Conservation (phyloP, 805 yeast species). For the Metschnikowia peoriensis region DNA sequence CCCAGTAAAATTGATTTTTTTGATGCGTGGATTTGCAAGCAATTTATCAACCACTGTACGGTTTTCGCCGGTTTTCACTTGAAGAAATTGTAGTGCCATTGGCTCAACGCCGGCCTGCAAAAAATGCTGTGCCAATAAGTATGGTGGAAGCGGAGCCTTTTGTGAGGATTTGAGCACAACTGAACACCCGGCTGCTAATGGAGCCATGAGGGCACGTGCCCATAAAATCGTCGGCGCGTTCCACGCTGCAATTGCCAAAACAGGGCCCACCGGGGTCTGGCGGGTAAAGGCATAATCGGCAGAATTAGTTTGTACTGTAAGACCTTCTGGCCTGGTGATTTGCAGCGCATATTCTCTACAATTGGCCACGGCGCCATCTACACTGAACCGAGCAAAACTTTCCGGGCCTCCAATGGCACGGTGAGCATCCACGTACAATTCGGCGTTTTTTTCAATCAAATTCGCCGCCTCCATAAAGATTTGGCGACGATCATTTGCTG, state of each 20-base stretch:
- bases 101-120: slow-evolving; percentile 40
- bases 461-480: slow-evolving; percentile 22
- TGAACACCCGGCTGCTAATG: slow-evolving; percentile 50
- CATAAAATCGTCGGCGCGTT: slow-evolving; percentile 46
- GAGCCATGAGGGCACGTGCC: slow-evolving; percentile 40
- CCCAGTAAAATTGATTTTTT: slow-evolving; percentile 47
- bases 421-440: slow-evolving; percentile 12
- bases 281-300: slow-evolving; percentile 28
- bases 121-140: slow-evolving; percentile 32
- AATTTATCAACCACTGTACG: slow-evolving; percentile 23
- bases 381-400: slow-evolving; percentile 9
- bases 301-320: slow-evolving; percentile 11
- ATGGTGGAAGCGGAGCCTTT: slow-evolving; percentile 32
- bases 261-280: slow-evolving; percentile 45
- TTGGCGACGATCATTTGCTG: slow-evolving; percentile 17
- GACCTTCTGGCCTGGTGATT: slow-evolving; percentile 19
- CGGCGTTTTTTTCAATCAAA: slow-evolving; percentile 13
- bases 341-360: slow-evolving; percentile 13
- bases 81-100: slow-evolving; percentile 34
- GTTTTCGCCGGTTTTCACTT: slow-evolving; percentile 27
- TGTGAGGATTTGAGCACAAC: slow-evolving; percentile 44
- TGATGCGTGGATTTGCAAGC: slow-evolving; percentile 26
- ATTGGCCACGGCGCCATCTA: slow-evolving; percentile 9
- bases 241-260: slow-evolving; percentile 48
- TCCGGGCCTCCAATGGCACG: slow-evolving; percentile 10